These are phyloP conservation scores for Cercospora brassicicola DNA, from an alignment of 2,329 filamentous ascomycete species.

Conservation along the genomic window DNA sequence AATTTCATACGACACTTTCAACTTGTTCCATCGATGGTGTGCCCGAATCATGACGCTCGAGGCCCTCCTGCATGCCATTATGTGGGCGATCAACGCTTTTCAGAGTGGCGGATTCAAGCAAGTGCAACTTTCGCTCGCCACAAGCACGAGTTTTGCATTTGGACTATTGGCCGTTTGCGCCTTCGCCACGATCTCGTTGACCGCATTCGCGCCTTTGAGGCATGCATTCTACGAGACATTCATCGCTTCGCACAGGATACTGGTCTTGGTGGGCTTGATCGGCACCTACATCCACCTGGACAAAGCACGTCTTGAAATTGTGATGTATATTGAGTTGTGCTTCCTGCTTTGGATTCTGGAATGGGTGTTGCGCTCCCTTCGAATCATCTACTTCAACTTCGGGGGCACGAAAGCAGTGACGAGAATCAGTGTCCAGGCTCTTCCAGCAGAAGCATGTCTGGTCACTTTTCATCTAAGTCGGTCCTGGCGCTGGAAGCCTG, in stretches of 20 bases:
- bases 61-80: constrained; percentile 44
- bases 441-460: constrained; percentile 53
- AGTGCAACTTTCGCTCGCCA: background rate
- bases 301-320: constrained; percentile 65
- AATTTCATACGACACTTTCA: constrained; percentile 95
- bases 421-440: background rate
- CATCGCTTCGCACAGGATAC: constrained; percentile 76
- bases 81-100: background rate
- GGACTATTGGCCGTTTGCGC: background rate
- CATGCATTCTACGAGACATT: constrained; percentile 89
- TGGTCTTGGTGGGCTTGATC: constrained; percentile 67
- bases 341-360: background rate
- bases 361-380: background rate
- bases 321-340: background rate
- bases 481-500: constrained; percentile 54
- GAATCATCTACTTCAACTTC: background rate
- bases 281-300: constrained; percentile 78
- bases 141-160: background rate
- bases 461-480: constrained; percentile 61
- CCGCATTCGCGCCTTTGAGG: background rate
- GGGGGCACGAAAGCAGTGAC: background rate
- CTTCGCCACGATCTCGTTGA: constrained; percentile 54
- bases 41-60: constrained; percentile 72
- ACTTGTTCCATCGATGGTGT: constrained; percentile 81
- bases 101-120: background rate